A percentile compares a stretch with the other conserved stretches of the same genome.
Evolutionary conservation across 139 green algal genomes (phyloP).

Genomic region (Chlorokybus atmophyticus): DNA sequence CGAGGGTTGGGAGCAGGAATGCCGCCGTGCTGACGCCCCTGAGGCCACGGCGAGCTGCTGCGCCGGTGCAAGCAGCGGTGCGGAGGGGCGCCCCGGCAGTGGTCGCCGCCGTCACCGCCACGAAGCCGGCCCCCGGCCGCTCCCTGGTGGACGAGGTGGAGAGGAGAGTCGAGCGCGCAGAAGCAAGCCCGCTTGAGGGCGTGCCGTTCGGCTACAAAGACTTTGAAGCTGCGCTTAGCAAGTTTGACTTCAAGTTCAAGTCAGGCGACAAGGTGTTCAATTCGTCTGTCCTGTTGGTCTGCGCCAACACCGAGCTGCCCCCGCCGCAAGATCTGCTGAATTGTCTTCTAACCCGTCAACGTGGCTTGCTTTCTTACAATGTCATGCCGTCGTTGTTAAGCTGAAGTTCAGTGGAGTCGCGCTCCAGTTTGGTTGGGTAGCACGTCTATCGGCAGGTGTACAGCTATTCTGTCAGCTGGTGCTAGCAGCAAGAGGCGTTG

Average conservation of each 20-base stretch:
- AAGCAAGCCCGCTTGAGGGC: neutral
- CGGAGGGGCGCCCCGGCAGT: too few species aligned
- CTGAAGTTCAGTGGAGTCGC: too few species aligned
- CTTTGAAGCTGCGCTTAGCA: conserved; percentile 9
- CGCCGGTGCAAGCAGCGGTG: too few species aligned
- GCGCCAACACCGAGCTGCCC: neutral
- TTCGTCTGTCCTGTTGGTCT: neutral
- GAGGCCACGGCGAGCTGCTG: too few species aligned
- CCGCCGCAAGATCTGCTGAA: neutral
- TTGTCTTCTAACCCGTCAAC: neutral
- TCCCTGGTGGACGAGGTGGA: neutral
- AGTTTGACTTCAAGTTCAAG: conserved; percentile 21
- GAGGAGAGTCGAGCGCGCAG: neutral
- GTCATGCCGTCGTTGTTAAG: neutral
- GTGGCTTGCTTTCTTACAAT: neutral
- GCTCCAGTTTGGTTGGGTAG: too few species aligned
- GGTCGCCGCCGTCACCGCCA: too few species aligned
- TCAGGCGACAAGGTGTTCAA: conserved; percentile 10
- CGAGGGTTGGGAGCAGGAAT: too few species aligned
- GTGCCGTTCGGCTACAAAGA: conserved; percentile 11
- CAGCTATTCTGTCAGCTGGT: too few species aligned
- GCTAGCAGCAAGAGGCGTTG: too few species aligned
- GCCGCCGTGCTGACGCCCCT: too few species aligned
- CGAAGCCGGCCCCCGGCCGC: too few species aligned
- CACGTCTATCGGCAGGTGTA: too few species aligned